These are phyloP conservation scores for Candida sphagnicola DNA, from an alignment of 805 yeast species.

Conservation along the genomic window DNA sequence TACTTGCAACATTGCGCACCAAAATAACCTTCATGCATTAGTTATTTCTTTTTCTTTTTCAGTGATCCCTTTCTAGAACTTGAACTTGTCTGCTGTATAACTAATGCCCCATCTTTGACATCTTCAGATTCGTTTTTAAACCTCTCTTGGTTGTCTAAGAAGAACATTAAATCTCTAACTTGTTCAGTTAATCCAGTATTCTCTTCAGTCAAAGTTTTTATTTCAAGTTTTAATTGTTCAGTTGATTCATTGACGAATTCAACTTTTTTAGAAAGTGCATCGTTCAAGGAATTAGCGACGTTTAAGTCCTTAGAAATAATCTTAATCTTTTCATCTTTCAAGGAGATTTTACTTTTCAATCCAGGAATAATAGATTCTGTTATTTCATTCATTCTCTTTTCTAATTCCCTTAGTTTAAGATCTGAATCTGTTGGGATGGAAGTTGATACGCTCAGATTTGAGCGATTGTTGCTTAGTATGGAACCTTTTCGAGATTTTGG, in stretches of 20 bases:
- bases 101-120: conserved; percentile 64
- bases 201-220: conserved; percentile 26
- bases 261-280: conserved; percentile 36
- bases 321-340: conserved; percentile 26
- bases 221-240: conserved; percentile 19
- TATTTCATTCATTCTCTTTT: conserved; percentile 18
- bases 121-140: conserved; percentile 69
- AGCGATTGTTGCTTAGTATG: conserved; percentile 6
- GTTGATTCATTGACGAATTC: conserved; percentile 27
- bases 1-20: neutral
- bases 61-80: conserved; percentile 10
- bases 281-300: conserved; percentile 29
- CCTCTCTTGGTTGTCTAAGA: conserved; percentile 66
- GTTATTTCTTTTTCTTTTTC: conserved; percentile 15
- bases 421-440: conserved; percentile 20
- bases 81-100: conserved; percentile 33
- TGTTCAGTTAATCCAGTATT: conserved; percentile 57
- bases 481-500: conserved; percentile 19
- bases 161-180: conserved; percentile 76
- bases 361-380: conserved; percentile 28
- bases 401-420: conserved; percentile 24
- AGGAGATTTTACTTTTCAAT: conserved; percentile 25
- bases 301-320: conserved; percentile 28
- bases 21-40: neutral
- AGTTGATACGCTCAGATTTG: conserved; percentile 4